Evolutionary conservation across 2,329 filamentous ascomycete species (phyloP).

Genomic region (Metarhizium album): DNA sequence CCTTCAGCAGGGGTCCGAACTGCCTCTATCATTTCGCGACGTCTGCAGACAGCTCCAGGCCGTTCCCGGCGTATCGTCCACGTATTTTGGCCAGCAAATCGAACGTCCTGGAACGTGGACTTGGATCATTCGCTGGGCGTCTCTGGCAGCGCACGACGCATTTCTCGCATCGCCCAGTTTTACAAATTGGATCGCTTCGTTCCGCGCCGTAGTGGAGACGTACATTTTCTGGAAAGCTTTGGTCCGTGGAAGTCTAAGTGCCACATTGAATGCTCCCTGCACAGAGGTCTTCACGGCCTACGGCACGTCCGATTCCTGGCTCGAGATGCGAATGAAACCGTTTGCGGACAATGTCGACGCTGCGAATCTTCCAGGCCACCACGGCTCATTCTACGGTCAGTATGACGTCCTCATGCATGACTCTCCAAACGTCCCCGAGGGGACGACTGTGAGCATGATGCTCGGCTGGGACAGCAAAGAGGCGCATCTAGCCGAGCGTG

Average conservation of each 20-base stretch:
- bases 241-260: slow-evolving; percentile 12
- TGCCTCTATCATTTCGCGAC: slow-evolving; percentile 9
- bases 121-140: slow-evolving; percentile 24
- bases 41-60: slow-evolving; percentile 19
- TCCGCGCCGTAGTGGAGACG: slow-evolving; percentile 20
- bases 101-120: slow-evolving; percentile 23
- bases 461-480: slow-evolving; percentile 30
- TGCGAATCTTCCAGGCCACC: slow-evolving; percentile 17
- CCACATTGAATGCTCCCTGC: slow-evolving; percentile 23
- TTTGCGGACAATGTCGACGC: slow-evolving; percentile 16
- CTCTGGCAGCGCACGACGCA: slow-evolving; percentile 21
- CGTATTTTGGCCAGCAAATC: slow-evolving; percentile 24
- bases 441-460: slow-evolving; percentile 21
- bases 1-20: slow-evolving; percentile 14
- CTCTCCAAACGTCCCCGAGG: slow-evolving; percentile 17
- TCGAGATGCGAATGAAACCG: slow-evolving; percentile 18
- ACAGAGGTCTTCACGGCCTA: slow-evolving; percentile 28
- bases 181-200: slow-evolving; percentile 28
- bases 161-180: slow-evolving; percentile 31
- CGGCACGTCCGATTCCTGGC: slow-evolving; percentile 21
- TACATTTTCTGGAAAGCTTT: slow-evolving; percentile 14
- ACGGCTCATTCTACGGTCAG: slow-evolving; percentile 22
- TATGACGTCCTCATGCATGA: slow-evolving; percentile 20
- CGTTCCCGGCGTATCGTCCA: slow-evolving; percentile 20
- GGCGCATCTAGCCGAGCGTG: slow-evolving; percentile 24